These are phyloP conservation scores for Waltergamsia citrina DNA, from an alignment of 2,329 filamentous ascomycete species.

Conservation along the genomic window DNA sequence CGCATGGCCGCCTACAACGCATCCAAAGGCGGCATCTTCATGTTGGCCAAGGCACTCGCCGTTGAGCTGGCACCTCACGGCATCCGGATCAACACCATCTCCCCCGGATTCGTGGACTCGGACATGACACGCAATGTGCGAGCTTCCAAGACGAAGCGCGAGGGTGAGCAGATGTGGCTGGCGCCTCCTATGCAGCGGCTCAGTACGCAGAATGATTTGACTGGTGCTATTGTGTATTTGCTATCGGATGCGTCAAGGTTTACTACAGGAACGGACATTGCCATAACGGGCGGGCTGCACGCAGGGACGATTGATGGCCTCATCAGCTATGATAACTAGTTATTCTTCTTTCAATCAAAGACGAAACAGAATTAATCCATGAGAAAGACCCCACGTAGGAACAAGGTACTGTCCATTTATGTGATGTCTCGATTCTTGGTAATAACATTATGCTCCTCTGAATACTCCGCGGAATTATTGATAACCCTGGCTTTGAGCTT, in stretches of 20 bases:
- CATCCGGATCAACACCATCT: conserved; percentile 27
- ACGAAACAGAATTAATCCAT: too few relatives aligned
- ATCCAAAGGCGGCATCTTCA: conserved; percentile 29
- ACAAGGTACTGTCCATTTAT: too few relatives aligned
- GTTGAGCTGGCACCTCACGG: conserved; percentile 25
- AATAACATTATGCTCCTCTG: too few relatives aligned
- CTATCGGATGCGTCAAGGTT: conserved; percentile 31
- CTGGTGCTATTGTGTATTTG: conserved; percentile 29
- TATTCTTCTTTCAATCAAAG: too few relatives aligned
- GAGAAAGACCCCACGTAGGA: too few relatives aligned
- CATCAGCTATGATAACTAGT: conserved; percentile 25
- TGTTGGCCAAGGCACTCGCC: conserved; percentile 26
- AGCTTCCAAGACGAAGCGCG: conserved; percentile 18
- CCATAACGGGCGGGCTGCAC: conserved; percentile 32
- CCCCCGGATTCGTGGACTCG: conserved; percentile 24
- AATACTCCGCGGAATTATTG: too few relatives aligned
- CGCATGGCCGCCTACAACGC: conserved; percentile 31
- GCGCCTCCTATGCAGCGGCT: conserved; percentile 26
- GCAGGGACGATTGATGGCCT: conserved; percentile 24
- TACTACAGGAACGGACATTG: conserved; percentile 32
- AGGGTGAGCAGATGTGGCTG: conserved; percentile 25
- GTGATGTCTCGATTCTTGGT: too few relatives aligned
- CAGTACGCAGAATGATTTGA: conserved; percentile 30
- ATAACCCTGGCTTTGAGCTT: too few relatives aligned
- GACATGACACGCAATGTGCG: conserved; percentile 22